Evolutionary conservation across 164 flowering plant genomes (phyloP), one percentile per base, ranked within the genome.

Genomic region (Annona squamosa): DNA sequence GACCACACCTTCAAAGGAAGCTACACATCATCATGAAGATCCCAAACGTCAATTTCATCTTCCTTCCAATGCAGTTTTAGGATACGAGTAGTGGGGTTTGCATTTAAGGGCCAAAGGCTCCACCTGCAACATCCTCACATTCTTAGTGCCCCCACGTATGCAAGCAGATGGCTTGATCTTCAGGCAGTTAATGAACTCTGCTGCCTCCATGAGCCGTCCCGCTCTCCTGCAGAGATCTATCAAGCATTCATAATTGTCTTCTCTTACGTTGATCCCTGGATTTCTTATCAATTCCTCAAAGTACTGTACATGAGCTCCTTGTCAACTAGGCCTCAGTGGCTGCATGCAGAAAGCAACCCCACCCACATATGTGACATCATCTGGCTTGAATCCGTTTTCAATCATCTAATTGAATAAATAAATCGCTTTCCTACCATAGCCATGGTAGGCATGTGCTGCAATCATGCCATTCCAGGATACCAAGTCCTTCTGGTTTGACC

Each of bases 291-390:
- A 63, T 12, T 48, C 67, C 10, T 76, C 26, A 26, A 71, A 76
- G 56, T 18, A 66, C 47, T 44, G 46, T 45, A 76, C 37, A 26
- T 26, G 37, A 26, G 41, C 5, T 71, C 74, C 47, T 76, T 74
- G 5, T 71, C 41, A 17, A 76, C 74, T 45, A 71, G 19, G 18
- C 78, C 74, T 1, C 71, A 71, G 46, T 76, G 74, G 65, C 78
- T 56, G 13, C 59, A 52, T 2, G 43, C 74, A 71, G 48, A 73
- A 70, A 2, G 78, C n/a, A 13, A 71, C 66, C 17, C 65, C 19
- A 45, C 70, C 78, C 19, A 71, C 78, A 59, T 71, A 76, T 9
- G 71, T 76, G 62, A 76, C 78, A 56, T 71, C 78, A 61, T 76
- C 65, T 19, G 74, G 74, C 45, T 76, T 45, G 41, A 71, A 71